These are phyloP conservation scores for Neurospora cerealis DNA, from an alignment of 495 filamentous ascomycete species.

Conservation along the genomic window DNA sequence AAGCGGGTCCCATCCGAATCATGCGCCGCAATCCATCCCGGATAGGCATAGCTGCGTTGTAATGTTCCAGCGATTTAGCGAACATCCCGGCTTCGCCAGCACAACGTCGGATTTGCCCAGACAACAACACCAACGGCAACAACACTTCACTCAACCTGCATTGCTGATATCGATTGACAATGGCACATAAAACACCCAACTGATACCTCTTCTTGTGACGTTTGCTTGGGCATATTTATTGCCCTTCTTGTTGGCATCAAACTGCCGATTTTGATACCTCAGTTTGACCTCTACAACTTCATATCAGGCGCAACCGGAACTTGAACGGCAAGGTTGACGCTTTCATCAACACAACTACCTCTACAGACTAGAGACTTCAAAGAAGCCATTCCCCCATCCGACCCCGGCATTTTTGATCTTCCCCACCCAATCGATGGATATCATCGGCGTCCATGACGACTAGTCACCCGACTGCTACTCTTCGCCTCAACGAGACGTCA, in stretches of 20 bases:
- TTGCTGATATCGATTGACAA: not conserved
- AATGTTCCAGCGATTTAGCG: too few species aligned
- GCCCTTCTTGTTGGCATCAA: not conserved
- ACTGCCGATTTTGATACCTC: not conserved
- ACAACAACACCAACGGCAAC: not conserved
- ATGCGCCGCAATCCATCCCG: not conserved
- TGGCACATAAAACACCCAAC: not conserved
- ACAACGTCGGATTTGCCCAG: not conserved
- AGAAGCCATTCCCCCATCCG: not conserved
- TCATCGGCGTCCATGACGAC: not conserved
- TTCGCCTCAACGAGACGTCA: not conserved
- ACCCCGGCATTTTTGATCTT: not conserved
- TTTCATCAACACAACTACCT: not conserved
- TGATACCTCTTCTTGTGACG: not conserved
- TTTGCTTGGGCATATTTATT: not conserved
- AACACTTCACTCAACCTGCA: not conserved
- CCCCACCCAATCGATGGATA: not conserved
- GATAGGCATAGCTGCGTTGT: not conserved
- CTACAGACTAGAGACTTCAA: not conserved
- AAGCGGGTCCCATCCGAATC: slow-evolving; percentile 19
- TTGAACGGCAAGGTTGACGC: too few species aligned
- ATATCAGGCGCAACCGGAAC: too few species aligned
- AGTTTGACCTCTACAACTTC: not conserved
- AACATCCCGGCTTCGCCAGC: not conserved
- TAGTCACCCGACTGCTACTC: not conserved